A percentile compares a stretch with the other conserved stretches of the same genome.
These are phyloP conservation scores for Sugiyamaella sp. DNA, from an alignment of 1,139 yeast genomes.

Conservation along the genomic window DNA sequence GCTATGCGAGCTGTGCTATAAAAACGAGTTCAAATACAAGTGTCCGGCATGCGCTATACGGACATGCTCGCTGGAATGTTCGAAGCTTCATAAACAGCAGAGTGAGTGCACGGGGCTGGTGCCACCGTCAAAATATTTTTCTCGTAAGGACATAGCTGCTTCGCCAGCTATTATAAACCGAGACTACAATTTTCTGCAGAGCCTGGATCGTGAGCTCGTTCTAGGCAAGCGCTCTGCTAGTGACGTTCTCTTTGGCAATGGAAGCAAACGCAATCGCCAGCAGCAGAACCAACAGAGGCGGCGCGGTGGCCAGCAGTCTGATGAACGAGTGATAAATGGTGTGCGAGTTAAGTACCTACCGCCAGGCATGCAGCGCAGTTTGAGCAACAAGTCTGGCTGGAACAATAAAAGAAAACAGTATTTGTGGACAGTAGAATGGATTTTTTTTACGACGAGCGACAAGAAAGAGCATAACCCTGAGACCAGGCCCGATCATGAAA, in stretches of 20 bases:
- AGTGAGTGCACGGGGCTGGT: constrained; percentile 67
- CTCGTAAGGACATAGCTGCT: constrained; percentile 48
- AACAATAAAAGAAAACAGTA: constrained; percentile 64
- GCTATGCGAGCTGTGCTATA: constrained; percentile 28
- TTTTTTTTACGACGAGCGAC: constrained; percentile 40
- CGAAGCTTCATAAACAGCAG: constrained; percentile 65
- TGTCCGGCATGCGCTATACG: constrained; percentile 77
- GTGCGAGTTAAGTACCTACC: constrained; percentile 61
- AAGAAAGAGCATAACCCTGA: background rate
- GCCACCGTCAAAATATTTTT: constrained; percentile 62
- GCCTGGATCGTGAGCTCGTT: constrained; percentile 60
- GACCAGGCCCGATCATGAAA: no score
- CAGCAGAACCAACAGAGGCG: constrained; percentile 14
- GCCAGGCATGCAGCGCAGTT: constrained; percentile 73
- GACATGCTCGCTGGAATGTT: constrained; percentile 76
- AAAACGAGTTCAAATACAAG: constrained; percentile 56
- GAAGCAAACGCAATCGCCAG: constrained; percentile 12
- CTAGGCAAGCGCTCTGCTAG: constrained; percentile 32
- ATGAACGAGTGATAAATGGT: constrained; percentile 44
- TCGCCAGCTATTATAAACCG: constrained; percentile 60
- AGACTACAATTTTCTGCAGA: constrained; percentile 77
- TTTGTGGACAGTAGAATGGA: constrained; percentile 84
- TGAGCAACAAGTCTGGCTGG: constrained; percentile 69
- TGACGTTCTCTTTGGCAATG: constrained; percentile 33
- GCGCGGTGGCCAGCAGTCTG: constrained; percentile 12